A percentile compares a stretch with the other conserved stretches of the same genome.
phyloP scores from a whole-genome alignment of 2,329 filamentous ascomycete species.

The Penicillium paneum region DNA sequence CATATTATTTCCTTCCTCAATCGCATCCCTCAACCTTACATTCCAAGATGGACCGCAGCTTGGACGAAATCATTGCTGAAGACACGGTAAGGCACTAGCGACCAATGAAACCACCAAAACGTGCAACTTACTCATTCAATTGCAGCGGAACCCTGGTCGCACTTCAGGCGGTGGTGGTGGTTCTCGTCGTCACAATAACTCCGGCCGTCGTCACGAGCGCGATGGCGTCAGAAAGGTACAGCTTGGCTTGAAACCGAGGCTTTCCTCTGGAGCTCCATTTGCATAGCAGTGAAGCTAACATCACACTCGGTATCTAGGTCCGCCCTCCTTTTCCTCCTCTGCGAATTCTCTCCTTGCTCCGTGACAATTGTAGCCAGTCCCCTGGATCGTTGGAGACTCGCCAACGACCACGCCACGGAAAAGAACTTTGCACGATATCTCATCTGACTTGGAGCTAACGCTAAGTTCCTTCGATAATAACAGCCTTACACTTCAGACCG shows the following conservation, averaged over 20 bases:
- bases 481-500: conserved; percentile 47
- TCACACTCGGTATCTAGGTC: conserved; percentile 32
- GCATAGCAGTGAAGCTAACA: conserved; percentile 10
- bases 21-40: conserved; percentile 4
- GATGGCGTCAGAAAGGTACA: conserved; percentile 87
- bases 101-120: conserved; percentile 1
- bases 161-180: conserved; percentile 23
- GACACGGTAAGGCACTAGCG: conserved; percentile 49
- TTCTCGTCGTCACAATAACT: conserved; percentile 40
- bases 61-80: conserved; percentile 63
- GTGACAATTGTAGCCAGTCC: conserved; percentile 30
- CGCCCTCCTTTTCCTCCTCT: conserved; percentile 42
- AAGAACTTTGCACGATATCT: conserved; percentile 35
- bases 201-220: conserved; percentile 71
- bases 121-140: conserved; percentile 15
- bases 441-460: conserved; percentile 46
- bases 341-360: conserved; percentile 38
- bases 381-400: conserved; percentile 27
- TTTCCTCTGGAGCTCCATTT: conserved; percentile 5
- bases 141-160: conserved; percentile 27
- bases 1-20: neutral
- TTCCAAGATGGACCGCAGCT: conserved; percentile 58
- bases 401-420: conserved; percentile 24
- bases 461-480: conserved; percentile 37
- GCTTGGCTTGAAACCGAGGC: neutral